A percentile compares a stretch with the other conserved stretches of the same genome.
These are phyloP conservation scores for Paxillus ammoniavirescens DNA, from an alignment of 768 basidiomycete genomes.

Conservation along the genomic window DNA sequence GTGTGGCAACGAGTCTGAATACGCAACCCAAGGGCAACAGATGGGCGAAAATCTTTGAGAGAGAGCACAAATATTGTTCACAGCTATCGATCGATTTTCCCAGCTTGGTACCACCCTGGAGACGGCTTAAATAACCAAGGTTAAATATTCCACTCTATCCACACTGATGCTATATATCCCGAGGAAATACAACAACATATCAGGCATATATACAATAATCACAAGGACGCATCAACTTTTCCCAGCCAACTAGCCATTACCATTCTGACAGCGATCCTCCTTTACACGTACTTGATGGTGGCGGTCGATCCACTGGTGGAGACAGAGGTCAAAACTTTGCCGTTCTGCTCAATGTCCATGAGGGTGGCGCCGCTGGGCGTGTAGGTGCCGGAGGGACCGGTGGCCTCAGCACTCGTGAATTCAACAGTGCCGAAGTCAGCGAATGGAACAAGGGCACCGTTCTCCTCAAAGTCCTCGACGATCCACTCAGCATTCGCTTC, in stretches of 20 bases:
- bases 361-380: slow-evolving; percentile 9
- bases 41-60: too few relatives aligned
- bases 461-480: slow-evolving; percentile 18
- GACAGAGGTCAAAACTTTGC: slow-evolving; percentile 10
- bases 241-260: not conserved
- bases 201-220: not conserved
- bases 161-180: not conserved
- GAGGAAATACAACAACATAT: too few relatives aligned
- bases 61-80: too few relatives aligned
- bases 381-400: slow-evolving; percentile 5
- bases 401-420: slow-evolving; percentile 12
- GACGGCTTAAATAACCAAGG: too few relatives aligned
- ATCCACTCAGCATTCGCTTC: slow-evolving; percentile 22
- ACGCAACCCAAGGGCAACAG: too few relatives aligned
- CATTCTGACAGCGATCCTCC: not conserved
- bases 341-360: slow-evolving; percentile 11
- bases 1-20: too few relatives aligned
- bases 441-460: slow-evolving; percentile 3
- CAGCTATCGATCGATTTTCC: too few relatives aligned
- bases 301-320: not conserved
- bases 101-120: too few relatives aligned
- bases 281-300: slow-evolving; percentile 10
- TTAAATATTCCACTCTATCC: too few relatives aligned
- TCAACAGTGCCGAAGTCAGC: slow-evolving; percentile 20
- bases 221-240: too few relatives aligned